Base-by-base conservation (phyloP, 129 eudicot genomes). In the Scalesia atractyloides region DNA sequence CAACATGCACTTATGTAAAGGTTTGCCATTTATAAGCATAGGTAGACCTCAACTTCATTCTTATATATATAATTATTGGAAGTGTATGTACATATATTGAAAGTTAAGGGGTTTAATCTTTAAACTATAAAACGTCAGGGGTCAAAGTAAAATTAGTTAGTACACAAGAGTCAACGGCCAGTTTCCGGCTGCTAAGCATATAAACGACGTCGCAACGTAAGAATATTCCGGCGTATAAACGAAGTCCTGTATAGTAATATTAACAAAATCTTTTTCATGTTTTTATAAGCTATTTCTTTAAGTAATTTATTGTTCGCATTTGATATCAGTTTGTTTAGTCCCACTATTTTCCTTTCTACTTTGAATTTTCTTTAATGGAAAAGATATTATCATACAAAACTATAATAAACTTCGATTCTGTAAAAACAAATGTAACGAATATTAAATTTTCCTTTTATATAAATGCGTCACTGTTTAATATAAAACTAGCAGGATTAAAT, bases 131-230 rank as follows among this genome's bases (percentile, higher is more conserved):
- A n/a, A 68, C 36, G 22, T 2, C 30, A 74, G 46, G 81, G 75
- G 51, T 34, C n/a, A 30, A 13, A 46, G 18, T 47, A 63, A 47
- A 68, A 34, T 20, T 46, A 34, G 9, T 67, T 46, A 47, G 8
- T 16, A 68, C 80, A 58, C 10, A 18, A 1, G 30, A 76, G 81
- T 76, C 75, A 76, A 76, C 75, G 81, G 74, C 74, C 12, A 67
- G 13, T 1, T 34, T 26, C 60, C 24, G 73, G 47, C 58, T 41
- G 34, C 57, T 37, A 9, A 34, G 1, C 2, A 11, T 59, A 2
- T 1, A 33, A 15, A 76, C 64, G 52, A 15, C 46, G 19, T 47
- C 63, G 75, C 48, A 47, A 10, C 3, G 1, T 15, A 34, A 58
- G 75, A 49, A 76, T 76, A 76, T 76, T 59, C 75, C 70, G 81